Conservation (phyloP, 1,284 basidiomycete species). For the Anthracocystis walkeri region DNA sequence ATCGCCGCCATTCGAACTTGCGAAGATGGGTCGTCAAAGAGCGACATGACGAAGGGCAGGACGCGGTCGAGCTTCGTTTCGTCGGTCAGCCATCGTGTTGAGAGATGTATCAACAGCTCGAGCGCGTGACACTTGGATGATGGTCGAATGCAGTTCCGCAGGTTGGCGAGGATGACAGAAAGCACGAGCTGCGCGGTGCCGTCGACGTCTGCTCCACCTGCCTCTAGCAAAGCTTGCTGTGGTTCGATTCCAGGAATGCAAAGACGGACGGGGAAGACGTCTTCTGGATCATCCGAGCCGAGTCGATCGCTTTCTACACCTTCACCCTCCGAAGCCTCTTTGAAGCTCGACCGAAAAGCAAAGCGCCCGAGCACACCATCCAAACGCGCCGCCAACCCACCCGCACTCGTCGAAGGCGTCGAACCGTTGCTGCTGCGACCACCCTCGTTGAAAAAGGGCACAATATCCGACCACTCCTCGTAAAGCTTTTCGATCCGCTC, state of each 20-base stretch:
- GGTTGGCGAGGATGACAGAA: constrained; percentile 86
- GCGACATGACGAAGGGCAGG: constrained; percentile 88
- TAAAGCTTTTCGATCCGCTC: constrained; percentile 66
- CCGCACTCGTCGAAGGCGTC: constrained; percentile 4
- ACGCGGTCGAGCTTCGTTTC: constrained; percentile 95
- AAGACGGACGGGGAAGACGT: constrained; percentile 48
- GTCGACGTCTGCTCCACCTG: constrained; percentile 72
- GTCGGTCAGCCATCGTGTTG: constrained; percentile 82
- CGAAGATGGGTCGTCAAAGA: constrained; percentile 85
- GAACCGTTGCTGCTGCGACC: background rate
- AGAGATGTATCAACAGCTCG: constrained; percentile 87
- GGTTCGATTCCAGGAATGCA: constrained; percentile 57
- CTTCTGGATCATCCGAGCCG: constrained; percentile 26
- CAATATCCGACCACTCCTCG: constrained; percentile 63
- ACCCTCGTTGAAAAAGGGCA: constrained; percentile 37
- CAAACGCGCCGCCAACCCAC: constrained; percentile 20
- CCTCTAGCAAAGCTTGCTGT: constrained; percentile 23
- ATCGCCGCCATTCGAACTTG: constrained; percentile 78
- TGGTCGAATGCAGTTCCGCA: constrained; percentile 87
- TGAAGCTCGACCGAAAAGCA: constrained; percentile 51
- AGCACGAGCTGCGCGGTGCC: constrained; percentile 83
- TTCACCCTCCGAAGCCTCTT: constrained; percentile 29
- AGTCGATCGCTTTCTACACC: constrained; percentile 11
- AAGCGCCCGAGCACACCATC: constrained; percentile 32
- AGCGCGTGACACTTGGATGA: constrained; percentile 87